Percentiles rank a stretch among this genome's conserved stretches.
Conservation (phyloP, 108 stramenopile genomes). For the Cyclotella choctawhatcheeana region DNA sequence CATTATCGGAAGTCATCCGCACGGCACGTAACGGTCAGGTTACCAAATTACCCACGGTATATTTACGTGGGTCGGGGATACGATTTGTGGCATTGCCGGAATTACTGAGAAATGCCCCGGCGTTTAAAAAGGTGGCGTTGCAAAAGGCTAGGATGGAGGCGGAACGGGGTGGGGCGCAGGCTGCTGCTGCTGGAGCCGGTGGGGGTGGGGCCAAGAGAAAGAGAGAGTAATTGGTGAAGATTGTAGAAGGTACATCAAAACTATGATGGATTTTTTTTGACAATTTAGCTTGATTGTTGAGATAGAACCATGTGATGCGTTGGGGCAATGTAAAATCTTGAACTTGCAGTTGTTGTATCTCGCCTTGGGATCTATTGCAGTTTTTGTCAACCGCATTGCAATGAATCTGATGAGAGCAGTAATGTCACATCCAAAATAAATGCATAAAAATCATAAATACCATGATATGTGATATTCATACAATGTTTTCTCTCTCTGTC, state of each 20-base stretch:
- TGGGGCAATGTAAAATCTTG: too few species aligned
- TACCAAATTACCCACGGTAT: conserved; percentile 82
- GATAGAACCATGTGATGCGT: too few species aligned
- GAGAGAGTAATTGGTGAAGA: not conserved
- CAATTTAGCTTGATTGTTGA: too few species aligned
- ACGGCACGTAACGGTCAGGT: conserved; percentile 86
- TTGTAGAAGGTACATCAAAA: not conserved
- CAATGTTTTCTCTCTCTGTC: too few species aligned
- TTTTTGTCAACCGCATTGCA: too few species aligned
- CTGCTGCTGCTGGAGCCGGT: too few species aligned
- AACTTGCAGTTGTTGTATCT: too few species aligned
- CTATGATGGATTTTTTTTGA: not conserved
- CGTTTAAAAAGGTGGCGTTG: conserved; percentile 93
- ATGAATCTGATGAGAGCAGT: too few species aligned
- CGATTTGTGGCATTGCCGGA: conserved; percentile 97
- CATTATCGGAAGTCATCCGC: conserved; percentile 79
- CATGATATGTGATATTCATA: too few species aligned
- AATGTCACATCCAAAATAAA: too few species aligned
- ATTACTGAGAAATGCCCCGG: conserved; percentile 93
- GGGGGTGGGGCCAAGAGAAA: conserved; percentile 8
- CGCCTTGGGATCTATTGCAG: too few species aligned
- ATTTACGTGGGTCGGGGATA: conserved; percentile 92
- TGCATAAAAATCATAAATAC: too few species aligned
- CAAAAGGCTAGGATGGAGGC: conserved; percentile 93
- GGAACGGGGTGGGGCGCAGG: conserved; percentile 35